phyloP scores from a whole-genome alignment of 768 basidiomycete genomes.

The Sistotremastrum niveocremeum region DNA sequence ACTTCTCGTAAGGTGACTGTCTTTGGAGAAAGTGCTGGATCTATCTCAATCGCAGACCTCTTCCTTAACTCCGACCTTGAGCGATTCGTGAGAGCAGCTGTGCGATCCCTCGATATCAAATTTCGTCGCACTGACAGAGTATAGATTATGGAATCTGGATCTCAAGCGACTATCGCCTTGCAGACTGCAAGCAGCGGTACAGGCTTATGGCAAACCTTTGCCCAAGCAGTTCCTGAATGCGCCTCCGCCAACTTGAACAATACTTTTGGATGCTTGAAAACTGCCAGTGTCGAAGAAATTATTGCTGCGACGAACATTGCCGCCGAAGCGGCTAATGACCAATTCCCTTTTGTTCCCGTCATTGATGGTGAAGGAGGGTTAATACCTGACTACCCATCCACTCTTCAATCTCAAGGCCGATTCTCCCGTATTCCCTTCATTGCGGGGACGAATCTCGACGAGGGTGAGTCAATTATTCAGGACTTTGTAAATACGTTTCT shows the following conservation, averaged over 20 bases:
- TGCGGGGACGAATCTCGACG: constrained; percentile 30
- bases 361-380: constrained; percentile 30
- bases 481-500: neutral
- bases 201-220: constrained; percentile 26
- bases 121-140: neutral
- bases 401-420: constrained; percentile 15
- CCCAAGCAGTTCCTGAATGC: constrained; percentile 23
- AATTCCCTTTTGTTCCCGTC: constrained; percentile 23
- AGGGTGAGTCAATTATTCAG: constrained; percentile 21
- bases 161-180: constrained; percentile 16
- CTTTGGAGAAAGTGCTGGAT: constrained; percentile 44
- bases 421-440: constrained; percentile 32
- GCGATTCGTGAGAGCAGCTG: constrained; percentile 23
- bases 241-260: constrained; percentile 13
- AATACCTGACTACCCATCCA: constrained; percentile 26
- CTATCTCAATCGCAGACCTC: constrained; percentile 28
- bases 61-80: constrained; percentile 22
- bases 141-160: constrained; percentile 33
- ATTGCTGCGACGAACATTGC: constrained; percentile 8
- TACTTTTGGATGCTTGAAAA: constrained; percentile 24
- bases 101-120: constrained; percentile 8
- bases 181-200: constrained; percentile 21
- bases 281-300: constrained; percentile 2
- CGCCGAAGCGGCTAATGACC: constrained; percentile 11
- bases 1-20: constrained; percentile 27